Base-by-base conservation (phyloP, 352 stramenopile species). In the Chrysophaeum taylorii region DNA sequence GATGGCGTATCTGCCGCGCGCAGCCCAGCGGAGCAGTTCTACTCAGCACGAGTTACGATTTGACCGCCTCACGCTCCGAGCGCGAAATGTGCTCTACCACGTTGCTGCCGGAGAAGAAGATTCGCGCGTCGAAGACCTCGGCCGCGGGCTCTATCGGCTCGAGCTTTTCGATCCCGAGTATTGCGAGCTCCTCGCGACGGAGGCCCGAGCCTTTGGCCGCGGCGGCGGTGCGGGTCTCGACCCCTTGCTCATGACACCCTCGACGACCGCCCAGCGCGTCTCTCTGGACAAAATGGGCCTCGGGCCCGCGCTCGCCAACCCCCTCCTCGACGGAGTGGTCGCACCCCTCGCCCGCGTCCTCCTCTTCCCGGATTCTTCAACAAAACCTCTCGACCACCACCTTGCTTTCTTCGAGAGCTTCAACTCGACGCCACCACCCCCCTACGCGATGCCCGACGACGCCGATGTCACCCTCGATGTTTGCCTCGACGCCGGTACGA, bases 351-450 rank as follows among this genome's bases (percentile, higher is more conserved):
- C 57, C 7, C n/a, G n/a, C n/a, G 57, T 36, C 33, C 57, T 31
- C 1, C 57, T 66, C 33, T 66, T 43, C 35, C 57, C 57, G 33
- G 15, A 31, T 36, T 2, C 9, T 18, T 25, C 27, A 25, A 36
- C 33, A 15, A 36, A 15, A 25, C n/a, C 57, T 2, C 36, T 66
- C 14, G 57, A 66, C 36, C 57, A 66, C 36, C 57, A 66, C 57
- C 33, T 66, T 36, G 57, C 57, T 36, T 66, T 66, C 57, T 16
- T 66, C 57, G 57, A 66, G 23, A 43, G n/a, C n/a, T n/a, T n/a
- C n/a, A n/a, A n/a, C n/a, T n/a, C n/a, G n/a, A n/a, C n/a, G n/a
- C n/a, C n/a, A n/a, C n/a, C n/a, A n/a, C n/a, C n/a, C n/a, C n/a
- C n/a, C n/a, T n/a, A n/a, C n/a, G n/a, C n/a, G n/a, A n/a, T n/a